Percentiles rank a stretch among this genome's conserved stretches.
Evolutionary conservation across 345 rosid species (phyloP).

Genomic region (Turritis glabra): DNA sequence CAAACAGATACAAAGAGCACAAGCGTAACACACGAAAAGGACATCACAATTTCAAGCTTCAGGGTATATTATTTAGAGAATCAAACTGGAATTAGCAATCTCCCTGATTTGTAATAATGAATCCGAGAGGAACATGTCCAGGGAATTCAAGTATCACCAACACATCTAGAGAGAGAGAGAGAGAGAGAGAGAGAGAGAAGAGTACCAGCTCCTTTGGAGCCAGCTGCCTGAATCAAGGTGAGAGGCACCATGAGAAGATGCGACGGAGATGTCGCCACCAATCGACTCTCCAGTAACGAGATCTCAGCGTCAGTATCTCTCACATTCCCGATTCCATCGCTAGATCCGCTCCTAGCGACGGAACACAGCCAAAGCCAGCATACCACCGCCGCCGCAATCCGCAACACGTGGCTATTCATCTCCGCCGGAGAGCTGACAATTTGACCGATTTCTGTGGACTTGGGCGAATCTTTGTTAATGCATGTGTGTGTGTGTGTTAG

Average conservation of each 20-base stretch:
- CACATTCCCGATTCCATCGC: slow-evolving; percentile 38
- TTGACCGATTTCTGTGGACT: not conserved
- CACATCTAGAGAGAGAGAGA: slow-evolving; percentile 1
- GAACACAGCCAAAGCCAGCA: slow-evolving; percentile 8
- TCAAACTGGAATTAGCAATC: not conserved
- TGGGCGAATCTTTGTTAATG: slow-evolving; percentile 14
- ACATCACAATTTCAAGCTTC: not conserved
- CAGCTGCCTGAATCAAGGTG: slow-evolving; percentile 84
- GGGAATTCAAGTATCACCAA: not conserved
- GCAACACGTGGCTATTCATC: slow-evolving; percentile 11
- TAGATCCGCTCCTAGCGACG: slow-evolving; percentile 46
- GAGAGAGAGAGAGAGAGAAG: not conserved
- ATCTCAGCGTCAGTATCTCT: slow-evolving; percentile 36
- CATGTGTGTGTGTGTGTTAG: slow-evolving; percentile 25
- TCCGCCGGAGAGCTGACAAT: not conserved
- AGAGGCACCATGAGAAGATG: slow-evolving; percentile 69
- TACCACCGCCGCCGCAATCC: slow-evolving; percentile 15
- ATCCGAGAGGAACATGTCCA: not conserved
- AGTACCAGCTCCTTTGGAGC: slow-evolving; percentile 78
- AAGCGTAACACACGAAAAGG: too few species aligned
- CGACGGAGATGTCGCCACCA: slow-evolving; percentile 29
- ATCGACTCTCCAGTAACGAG: slow-evolving; percentile 38
- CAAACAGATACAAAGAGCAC: not conserved
- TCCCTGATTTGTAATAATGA: not conserved
- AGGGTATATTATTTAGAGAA: not conserved